phyloP scores from a whole-genome alignment of 73 alveolate species.

The Paramecium sexaurelia region DNA sequence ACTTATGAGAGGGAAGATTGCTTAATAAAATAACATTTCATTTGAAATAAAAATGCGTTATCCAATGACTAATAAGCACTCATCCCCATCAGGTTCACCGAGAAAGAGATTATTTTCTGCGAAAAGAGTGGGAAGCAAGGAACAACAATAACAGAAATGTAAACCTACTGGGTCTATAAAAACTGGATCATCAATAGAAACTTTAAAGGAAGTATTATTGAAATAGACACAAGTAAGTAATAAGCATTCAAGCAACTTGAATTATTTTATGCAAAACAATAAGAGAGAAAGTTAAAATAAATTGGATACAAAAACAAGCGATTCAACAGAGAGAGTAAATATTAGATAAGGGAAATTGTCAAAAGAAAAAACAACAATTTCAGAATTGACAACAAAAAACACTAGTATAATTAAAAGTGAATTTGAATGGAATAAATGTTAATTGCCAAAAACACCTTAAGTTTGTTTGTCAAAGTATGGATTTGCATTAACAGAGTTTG shows the following conservation, averaged over 20 bases:
- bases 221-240: background rate
- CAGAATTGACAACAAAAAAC: background rate
- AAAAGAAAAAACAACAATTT: background rate
- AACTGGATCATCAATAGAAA: constrained; percentile 59
- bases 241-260: background rate
- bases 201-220: constrained; percentile 43
- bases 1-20: constrained; percentile 10
- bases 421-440: constrained; percentile 45
- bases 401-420: background rate
- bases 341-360: background rate
- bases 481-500: constrained; percentile 55
- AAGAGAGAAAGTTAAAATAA: background rate
- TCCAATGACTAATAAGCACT: background rate
- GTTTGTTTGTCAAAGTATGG: constrained; percentile 15
- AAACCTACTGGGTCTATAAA: constrained; percentile 11
- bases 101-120: constrained; percentile 26
- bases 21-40: background rate
- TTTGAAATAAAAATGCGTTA: background rate
- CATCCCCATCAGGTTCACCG: constrained; percentile 39
- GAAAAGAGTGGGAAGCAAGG: constrained; percentile 34
- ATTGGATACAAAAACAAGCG: constrained; percentile 22
- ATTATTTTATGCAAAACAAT: background rate
- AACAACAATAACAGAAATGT: background rate
- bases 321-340: constrained; percentile 28
- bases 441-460: constrained; percentile 53